phyloP scores from a whole-genome alignment of 306 rosid genomes.

The Elaeagnus macrophylla region DNA sequence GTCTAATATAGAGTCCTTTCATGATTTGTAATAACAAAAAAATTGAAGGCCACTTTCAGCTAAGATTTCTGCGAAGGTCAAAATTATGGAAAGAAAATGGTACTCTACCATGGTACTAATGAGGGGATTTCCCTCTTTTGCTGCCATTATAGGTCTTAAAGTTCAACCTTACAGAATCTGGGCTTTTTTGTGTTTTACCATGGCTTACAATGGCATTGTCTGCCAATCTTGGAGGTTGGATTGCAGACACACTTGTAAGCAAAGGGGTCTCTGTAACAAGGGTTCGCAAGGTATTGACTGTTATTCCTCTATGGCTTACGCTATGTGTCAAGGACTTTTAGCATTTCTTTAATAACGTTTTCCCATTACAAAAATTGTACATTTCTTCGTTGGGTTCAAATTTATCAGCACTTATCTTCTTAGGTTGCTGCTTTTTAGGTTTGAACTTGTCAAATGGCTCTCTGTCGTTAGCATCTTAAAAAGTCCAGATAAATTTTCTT shows the following conservation, averaged over 20 bases:
- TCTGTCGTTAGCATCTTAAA: too few species aligned
- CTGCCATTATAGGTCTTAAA: slow-evolving; percentile 68
- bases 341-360: not conserved
- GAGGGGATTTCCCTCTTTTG: not conserved
- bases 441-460: not conserved
- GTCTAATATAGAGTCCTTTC: not conserved
- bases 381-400: not conserved
- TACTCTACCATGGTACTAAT: not conserved
- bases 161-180: slow-evolving; percentile 97
- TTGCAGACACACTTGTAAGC: slow-evolving; percentile 91
- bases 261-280: slow-evolving; percentile 73
- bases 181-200: slow-evolving; percentile 77
- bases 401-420: not conserved
- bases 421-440: not conserved
- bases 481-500: too few species aligned
- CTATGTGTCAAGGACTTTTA: not conserved
- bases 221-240: slow-evolving; percentile 97
- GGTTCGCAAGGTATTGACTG: slow-evolving; percentile 80
- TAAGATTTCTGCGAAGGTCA: not conserved
- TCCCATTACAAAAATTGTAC: not conserved
- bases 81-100: not conserved
- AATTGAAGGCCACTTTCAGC: not conserved
- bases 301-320: not conserved
- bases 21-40: not conserved
- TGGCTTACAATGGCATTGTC: slow-evolving; percentile 96